phyloP scores from a whole-genome alignment of 257 asterid genomes.

The Avicennia marina region DNA sequence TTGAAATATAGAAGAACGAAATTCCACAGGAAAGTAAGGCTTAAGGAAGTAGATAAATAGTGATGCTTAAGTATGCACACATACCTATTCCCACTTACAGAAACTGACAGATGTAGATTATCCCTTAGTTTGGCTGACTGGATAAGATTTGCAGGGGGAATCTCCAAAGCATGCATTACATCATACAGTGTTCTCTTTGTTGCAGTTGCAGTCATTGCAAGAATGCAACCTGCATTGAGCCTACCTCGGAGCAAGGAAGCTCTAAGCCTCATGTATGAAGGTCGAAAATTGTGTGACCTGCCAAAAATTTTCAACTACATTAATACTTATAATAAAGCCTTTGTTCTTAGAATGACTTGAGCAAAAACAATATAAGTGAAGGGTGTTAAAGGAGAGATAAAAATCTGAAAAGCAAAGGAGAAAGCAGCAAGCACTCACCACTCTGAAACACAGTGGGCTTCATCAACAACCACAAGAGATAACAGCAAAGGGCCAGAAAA shows the following conservation, averaged over 20 bases:
- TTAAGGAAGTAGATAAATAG: constrained; percentile 11
- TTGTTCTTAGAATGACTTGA: not conserved
- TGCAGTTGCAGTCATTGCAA: constrained; percentile 98
- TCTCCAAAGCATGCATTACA: constrained; percentile 81
- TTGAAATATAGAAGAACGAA: constrained; percentile 7
- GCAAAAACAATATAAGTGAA: not conserved
- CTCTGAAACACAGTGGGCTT: constrained; percentile 98
- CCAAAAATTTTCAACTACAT: constrained; percentile 20
- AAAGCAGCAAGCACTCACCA: constrained; percentile 56
- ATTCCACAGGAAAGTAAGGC: not conserved
- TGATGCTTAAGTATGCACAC: constrained; percentile 12
- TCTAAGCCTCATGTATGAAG: constrained; percentile 96
- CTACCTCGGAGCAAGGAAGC: constrained; percentile 66
- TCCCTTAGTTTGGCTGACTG: constrained; percentile 70
- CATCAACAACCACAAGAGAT: constrained; percentile 91
- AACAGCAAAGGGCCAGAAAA: constrained; percentile 44
- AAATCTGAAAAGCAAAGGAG: constrained; percentile 6
- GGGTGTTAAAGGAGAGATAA: not conserved
- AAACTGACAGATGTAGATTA: constrained; percentile 79
- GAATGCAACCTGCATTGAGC: constrained; percentile 82
- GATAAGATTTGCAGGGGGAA: constrained; percentile 64
- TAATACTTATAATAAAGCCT: not conserved
- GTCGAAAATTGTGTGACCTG: constrained; percentile 99
- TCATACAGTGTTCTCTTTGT: constrained; percentile 67
- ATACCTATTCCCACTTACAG: constrained; percentile 64